These are phyloP conservation scores for Kalanchoe fedtschenkoi DNA, from an alignment of 164 flowering plant species.

Conservation along the genomic window DNA sequence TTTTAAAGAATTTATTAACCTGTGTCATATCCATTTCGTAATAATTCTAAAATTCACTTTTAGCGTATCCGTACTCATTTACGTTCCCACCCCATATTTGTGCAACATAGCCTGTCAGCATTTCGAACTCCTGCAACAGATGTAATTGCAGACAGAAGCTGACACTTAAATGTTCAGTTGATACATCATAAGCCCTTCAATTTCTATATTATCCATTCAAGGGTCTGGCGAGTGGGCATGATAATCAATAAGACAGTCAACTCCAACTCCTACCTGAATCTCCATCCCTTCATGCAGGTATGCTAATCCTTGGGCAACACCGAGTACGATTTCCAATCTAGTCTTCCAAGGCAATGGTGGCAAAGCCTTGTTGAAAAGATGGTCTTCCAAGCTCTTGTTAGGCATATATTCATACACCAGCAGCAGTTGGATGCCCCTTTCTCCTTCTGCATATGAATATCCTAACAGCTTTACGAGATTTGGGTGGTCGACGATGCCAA, in stretches of 20 bases:
- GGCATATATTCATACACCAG: constrained; percentile 61
- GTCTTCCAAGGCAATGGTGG: constrained; percentile 43
- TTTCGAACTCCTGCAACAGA: too few species aligned
- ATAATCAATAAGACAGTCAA: neutral
- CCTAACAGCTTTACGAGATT: constrained; percentile 62
- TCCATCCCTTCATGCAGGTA: constrained; percentile 52
- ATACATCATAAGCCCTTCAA: too few species aligned
- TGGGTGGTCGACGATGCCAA: constrained; percentile 50
- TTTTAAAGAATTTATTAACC: too few species aligned
- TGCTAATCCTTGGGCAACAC: constrained; percentile 58
- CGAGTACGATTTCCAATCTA: constrained; percentile 46
- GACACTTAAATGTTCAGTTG: too few species aligned
- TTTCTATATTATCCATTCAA: neutral
- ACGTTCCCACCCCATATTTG: too few species aligned
- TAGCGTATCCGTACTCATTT: too few species aligned
- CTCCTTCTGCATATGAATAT: constrained; percentile 48
- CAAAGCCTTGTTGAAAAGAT: constrained; percentile 30
- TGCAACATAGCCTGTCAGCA: too few species aligned
- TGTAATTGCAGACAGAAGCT: too few species aligned
- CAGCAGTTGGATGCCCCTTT: constrained; percentile 47
- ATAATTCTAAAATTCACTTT: too few species aligned
- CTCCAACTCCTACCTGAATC: constrained; percentile 26
- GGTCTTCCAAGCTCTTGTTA: constrained; percentile 52
- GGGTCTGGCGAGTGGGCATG: neutral
- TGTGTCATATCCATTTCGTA: too few species aligned